phyloP scores from a whole-genome alignment of 345 rosid genomes.

The Citrus mangshanensis region DNA sequence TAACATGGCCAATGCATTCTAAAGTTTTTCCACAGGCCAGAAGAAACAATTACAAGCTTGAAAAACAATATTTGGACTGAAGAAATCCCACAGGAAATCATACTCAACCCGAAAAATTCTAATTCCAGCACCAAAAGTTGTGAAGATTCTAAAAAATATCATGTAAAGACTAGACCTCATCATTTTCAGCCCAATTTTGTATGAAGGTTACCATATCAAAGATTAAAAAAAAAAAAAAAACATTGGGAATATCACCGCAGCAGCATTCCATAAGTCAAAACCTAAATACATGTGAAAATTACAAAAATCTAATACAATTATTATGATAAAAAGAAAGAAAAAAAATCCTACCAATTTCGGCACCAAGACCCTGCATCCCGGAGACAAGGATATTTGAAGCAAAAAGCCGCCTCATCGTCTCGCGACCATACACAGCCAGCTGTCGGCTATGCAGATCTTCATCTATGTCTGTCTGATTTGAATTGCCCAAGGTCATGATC shows the following conservation, averaged over 20 bases:
- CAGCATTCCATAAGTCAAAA: neutral
- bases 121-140: neutral
- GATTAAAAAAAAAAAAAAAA: too few relatives aligned
- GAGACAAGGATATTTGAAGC: slow-evolving; percentile 87
- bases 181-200: neutral
- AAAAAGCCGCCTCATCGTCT: slow-evolving; percentile 94
- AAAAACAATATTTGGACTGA: neutral
- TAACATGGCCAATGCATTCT: neutral
- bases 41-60: neutral
- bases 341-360: slow-evolving; percentile 70
- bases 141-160: neutral
- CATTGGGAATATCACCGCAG: neutral
- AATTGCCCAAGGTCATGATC: slow-evolving; percentile 74
- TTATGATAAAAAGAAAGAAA: neutral
- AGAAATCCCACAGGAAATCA: neutral
- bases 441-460: slow-evolving; percentile 99
- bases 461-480: slow-evolving; percentile 73
- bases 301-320: neutral
- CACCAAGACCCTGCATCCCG: slow-evolving; percentile 95
- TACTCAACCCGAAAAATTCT: neutral
- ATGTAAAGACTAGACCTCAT: neutral
- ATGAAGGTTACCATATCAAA: neutral
- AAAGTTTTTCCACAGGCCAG: neutral
- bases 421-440: slow-evolving; percentile 99
- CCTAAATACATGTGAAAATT: neutral